A percentile compares a stretch with the other conserved stretches of the same genome.
Evolutionary conservation across 2,329 filamentous ascomycete genomes (phyloP).

Genomic region (Fusarium chaquense): DNA sequence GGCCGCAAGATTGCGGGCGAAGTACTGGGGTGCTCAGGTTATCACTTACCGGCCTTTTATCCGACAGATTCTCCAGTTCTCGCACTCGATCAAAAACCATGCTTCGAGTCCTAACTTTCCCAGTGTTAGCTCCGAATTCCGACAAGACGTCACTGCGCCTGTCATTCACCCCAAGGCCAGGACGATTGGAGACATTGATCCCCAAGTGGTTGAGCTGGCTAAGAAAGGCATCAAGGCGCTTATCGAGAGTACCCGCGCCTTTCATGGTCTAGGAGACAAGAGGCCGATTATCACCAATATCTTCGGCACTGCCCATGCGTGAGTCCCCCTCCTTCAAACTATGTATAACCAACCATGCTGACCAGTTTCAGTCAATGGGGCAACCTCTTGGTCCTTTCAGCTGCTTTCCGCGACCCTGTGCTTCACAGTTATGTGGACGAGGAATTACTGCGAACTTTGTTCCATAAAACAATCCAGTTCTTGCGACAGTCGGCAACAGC

Average conservation of each 20-base stretch:
- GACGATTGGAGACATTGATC: slow-evolving; percentile 56
- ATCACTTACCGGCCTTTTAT: slow-evolving; percentile 88
- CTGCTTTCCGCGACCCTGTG: slow-evolving; percentile 76
- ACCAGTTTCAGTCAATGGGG: slow-evolving; percentile 83
- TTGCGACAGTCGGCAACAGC: slow-evolving; percentile 76
- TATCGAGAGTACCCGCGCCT: slow-evolving; percentile 86
- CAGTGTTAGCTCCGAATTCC: slow-evolving; percentile 52
- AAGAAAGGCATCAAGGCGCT: slow-evolving; percentile 77
- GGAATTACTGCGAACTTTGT: slow-evolving; percentile 68
- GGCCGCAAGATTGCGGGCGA: slow-evolving; percentile 84
- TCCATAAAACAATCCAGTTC: slow-evolving; percentile 81
- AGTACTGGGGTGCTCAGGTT: slow-evolving; percentile 93
- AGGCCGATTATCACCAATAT: slow-evolving; percentile 93
- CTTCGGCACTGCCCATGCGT: slow-evolving; percentile 96
- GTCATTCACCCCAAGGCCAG: slow-evolving; percentile 54
- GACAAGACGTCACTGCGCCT: slow-evolving; percentile 54
- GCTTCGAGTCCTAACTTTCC: slow-evolving; percentile 52
- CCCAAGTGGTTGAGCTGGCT: slow-evolving; percentile 66
- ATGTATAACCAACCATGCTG: slow-evolving; percentile 10
- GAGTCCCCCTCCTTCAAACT: slow-evolving; percentile 60
- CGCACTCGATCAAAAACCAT: slow-evolving; percentile 54
- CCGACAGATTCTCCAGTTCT: slow-evolving; percentile 66
- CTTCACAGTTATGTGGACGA: slow-evolving; percentile 70
- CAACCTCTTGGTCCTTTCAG: slow-evolving; percentile 90
- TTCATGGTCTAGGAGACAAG: slow-evolving; percentile 72